Base-by-base conservation (phyloP, 805 yeast species). In the Nakazawaea anatomiae region DNA sequence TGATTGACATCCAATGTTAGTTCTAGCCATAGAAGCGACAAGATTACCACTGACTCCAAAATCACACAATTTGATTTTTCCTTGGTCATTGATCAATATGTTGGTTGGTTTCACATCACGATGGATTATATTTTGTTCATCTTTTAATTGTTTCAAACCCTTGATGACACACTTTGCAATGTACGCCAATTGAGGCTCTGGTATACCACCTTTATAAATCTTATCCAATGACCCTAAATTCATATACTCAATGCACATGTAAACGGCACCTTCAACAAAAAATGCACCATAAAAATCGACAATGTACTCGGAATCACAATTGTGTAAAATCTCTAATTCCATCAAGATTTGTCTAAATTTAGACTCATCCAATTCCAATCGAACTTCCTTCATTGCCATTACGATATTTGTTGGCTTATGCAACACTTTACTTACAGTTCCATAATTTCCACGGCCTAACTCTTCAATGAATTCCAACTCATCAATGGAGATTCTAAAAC, bases 161-260 rank as follows among this genome's bases (percentile, higher is more conserved):
- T 77, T 68, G 6, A 90, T 86, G 6, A 90, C 95, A 48, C 87
- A 76, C 58, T 85, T 85, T 4, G 96, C 80, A 44, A 91, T 85
- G 58, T 77, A 81, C 2, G 96, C 96, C 52, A 92, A 71, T 55
- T 85, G 85, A 6, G 82, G 79, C 64, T 92, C 99, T 55, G 84
- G 86, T 34, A 87, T 73, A 41, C 91, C 89, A 45, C 71, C 73
- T 4, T 82, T 85, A 66, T 90, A 92, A 12, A 91, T 75, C 62
- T 87, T 88, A 68, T 92, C 97, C 53, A 92, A 70, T 0, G 97
- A 89, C 0, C 97, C 96, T 45, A 96, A 97, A 66, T 89, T 95
- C 99, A 92, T 92, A 66, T 83, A 89, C 69, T 92, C 99, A 79
- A 92, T 92, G 70, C 98, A 94, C 89, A 92, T 89, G 69, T 91